These are phyloP conservation scores for Colletotrichum siamense DNA, from an alignment of 2,329 filamentous ascomycete genomes.

Conservation along the genomic window DNA sequence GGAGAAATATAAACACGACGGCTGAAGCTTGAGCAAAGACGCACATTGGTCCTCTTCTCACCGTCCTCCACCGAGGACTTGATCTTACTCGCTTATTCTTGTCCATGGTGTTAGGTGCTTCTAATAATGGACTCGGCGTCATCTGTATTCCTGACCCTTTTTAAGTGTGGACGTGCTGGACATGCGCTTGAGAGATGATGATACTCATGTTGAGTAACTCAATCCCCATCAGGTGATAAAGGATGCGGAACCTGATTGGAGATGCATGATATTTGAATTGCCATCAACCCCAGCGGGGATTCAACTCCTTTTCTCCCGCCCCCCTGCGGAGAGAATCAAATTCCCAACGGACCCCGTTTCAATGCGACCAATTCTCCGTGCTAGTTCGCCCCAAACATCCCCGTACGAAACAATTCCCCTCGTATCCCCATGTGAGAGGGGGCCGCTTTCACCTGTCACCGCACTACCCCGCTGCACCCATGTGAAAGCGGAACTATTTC, in stretches of 20 bases:
- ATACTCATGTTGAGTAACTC: background rate
- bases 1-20: fast-evolving
- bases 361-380: background rate
- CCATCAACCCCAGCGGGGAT: background rate
- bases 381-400: background rate
- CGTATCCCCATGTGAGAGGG: background rate
- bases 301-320: background rate
- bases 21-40: background rate
- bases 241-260: background rate
- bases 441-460: background rate
- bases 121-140: background rate
- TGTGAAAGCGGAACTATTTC: constrained; percentile 8
- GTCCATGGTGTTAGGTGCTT: background rate
- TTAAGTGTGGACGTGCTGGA: fast-evolving
- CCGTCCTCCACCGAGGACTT: fast-evolving
- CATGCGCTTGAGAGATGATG: background rate
- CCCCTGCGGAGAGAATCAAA: background rate
- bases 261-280: background rate
- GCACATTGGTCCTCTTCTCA: background rate
- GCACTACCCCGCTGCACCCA: background rate
- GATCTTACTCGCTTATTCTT: fast-evolving
- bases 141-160: background rate
- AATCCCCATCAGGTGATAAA: background rate
- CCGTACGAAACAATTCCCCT: background rate
- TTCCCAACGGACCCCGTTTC: background rate